These are phyloP conservation scores for Neofusicoccum umdonicola DNA, from an alignment of 2,329 filamentous ascomycete species.

Conservation along the genomic window DNA sequence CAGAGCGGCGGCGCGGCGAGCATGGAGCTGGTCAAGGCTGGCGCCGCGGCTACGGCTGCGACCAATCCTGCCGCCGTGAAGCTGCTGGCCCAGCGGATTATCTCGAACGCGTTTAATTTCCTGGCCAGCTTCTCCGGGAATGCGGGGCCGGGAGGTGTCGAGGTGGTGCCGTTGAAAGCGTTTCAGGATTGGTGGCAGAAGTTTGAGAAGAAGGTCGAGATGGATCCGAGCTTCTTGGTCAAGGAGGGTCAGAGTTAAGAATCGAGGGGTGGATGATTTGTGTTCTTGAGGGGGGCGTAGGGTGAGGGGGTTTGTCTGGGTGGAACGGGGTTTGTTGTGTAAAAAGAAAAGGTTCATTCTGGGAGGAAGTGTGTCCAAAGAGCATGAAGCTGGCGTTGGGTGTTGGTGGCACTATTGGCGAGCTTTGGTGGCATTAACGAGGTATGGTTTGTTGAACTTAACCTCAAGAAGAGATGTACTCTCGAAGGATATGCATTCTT, in stretches of 20 bases:
- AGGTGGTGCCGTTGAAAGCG: slow-evolving; percentile 88
- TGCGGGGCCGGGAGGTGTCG: slow-evolving; percentile 61
- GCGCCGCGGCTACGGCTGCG: slow-evolving; percentile 25
- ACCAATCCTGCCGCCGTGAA: slow-evolving; percentile 60
- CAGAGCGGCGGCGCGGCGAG: slow-evolving; percentile 19
- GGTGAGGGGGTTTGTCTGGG: neutral
- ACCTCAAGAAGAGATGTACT: no score
- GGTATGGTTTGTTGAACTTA: neutral
- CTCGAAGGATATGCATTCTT: no score
- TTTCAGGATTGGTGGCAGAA: slow-evolving; percentile 99
- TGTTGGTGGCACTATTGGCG: neutral
- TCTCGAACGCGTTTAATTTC: slow-evolving; percentile 97
- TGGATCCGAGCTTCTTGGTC: slow-evolving; percentile 87
- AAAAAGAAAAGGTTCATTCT: no score
- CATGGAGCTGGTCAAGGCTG: slow-evolving; percentile 36
- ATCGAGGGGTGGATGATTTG: neutral
- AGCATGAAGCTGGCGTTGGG: no score
- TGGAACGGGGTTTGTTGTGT: neutral
- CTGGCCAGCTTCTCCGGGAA: slow-evolving; percentile 78
- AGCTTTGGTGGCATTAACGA: neutral
- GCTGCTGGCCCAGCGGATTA: slow-evolving; percentile 85
- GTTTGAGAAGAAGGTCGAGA: slow-evolving; percentile 82
- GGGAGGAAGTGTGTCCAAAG: no score
- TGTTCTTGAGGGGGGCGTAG: neutral
- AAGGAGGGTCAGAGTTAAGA: slow-evolving; percentile 46